A percentile compares a stretch with the other conserved stretches of the same genome.
These are phyloP conservation scores for Microcyclospora tardicrescens DNA, from an alignment of 2,329 filamentous ascomycete species.

Conservation along the genomic window DNA sequence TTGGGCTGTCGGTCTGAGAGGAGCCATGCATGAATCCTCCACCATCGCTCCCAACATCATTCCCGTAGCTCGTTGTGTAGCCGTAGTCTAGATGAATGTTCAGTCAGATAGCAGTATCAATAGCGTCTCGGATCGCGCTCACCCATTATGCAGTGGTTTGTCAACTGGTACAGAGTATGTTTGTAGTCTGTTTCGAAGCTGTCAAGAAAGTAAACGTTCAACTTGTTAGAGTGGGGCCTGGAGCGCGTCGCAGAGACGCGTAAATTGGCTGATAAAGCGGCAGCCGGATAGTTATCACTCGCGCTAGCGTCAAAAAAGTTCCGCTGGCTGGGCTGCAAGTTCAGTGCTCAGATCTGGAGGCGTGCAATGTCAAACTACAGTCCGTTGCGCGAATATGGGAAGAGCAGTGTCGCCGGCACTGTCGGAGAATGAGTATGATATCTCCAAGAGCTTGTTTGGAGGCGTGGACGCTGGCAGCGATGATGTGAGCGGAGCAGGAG, in stretches of 20 bases:
- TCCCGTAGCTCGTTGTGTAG: slow-evolving; percentile 43
- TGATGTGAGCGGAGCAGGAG: slow-evolving; percentile 23
- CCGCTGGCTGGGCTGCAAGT: no score
- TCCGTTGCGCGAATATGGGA: slow-evolving; percentile 43
- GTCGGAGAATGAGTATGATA: slow-evolving; percentile 88
- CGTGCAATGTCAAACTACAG: neutral
- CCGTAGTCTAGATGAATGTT: slow-evolving; percentile 24
- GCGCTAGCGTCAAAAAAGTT: no score
- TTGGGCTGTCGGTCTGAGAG: slow-evolving; percentile 28
- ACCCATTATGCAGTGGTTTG: no score
- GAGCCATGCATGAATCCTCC: slow-evolving; percentile 45
- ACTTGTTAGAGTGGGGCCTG: no score
- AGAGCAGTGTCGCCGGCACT: slow-evolving; percentile 62
- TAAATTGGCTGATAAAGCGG: no score
- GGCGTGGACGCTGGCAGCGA: slow-evolving; percentile 49
- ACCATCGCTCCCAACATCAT: slow-evolving; percentile 40
- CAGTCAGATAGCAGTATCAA: neutral
- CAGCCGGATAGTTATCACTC: no score
- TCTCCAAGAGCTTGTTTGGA: slow-evolving; percentile 53
- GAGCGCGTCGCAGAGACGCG: no score
- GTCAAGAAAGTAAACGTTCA: no score
- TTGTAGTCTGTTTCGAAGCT: no score
- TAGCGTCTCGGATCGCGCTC: no score
- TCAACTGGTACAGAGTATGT: no score
- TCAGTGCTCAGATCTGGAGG: no score